A percentile compares a stretch with the other conserved stretches of the same genome.
These are phyloP conservation scores for Pleurotus djamor DNA, from an alignment of 768 basidiomycete genomes.

Conservation along the genomic window DNA sequence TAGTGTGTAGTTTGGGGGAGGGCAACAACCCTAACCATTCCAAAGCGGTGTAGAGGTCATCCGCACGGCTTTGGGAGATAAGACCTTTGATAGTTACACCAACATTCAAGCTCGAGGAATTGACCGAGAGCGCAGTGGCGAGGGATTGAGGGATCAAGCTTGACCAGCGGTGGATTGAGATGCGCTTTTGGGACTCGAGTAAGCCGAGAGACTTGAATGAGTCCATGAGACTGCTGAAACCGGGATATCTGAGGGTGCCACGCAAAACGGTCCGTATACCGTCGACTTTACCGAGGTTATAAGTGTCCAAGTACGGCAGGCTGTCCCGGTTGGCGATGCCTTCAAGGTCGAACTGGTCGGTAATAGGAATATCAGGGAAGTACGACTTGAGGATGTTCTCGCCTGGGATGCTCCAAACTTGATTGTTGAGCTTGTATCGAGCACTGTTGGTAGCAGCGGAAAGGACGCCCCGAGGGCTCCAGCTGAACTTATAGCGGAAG, in stretches of 20 bases:
- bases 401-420: slow-evolving; percentile 51
- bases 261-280: slow-evolving; percentile 67
- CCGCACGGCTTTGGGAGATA: slow-evolving; percentile 17
- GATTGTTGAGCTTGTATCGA: slow-evolving; percentile 51
- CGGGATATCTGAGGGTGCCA: slow-evolving; percentile 87
- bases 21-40: slow-evolving; percentile 43
- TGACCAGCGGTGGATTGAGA: slow-evolving; percentile 39
- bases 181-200: slow-evolving; percentile 39
- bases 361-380: slow-evolving; percentile 70
- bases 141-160: slow-evolving; percentile 27
- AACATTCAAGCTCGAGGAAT: neutral
- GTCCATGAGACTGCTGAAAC: slow-evolving; percentile 74
- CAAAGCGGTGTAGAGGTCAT: slow-evolving; percentile 36
- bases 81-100: slow-evolving; percentile 7
- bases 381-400: slow-evolving; percentile 49
- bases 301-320: slow-evolving; percentile 64
- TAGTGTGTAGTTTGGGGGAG: slow-evolving; percentile 9
- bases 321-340: slow-evolving; percentile 88
- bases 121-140: slow-evolving; percentile 13
- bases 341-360: slow-evolving; percentile 64
- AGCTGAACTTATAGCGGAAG: slow-evolving; percentile 90
- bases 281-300: slow-evolving; percentile 45
- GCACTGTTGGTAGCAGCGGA: slow-evolving; percentile 77
- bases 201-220: slow-evolving; percentile 72
- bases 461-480: slow-evolving; percentile 88